Evolutionary conservation across 345 rosid species (phyloP).

Genomic region (Citropsis articulata): DNA sequence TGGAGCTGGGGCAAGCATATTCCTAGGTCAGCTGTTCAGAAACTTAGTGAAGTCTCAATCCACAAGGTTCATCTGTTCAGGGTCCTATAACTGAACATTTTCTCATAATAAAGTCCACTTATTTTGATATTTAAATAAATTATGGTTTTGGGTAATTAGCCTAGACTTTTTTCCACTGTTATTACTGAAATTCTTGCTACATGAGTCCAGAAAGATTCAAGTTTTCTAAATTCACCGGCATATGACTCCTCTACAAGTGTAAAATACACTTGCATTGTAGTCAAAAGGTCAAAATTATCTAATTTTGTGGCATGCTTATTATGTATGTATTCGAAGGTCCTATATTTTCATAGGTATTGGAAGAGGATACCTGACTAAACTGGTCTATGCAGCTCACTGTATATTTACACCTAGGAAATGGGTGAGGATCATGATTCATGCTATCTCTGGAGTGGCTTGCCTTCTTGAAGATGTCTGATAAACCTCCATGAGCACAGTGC

Average conservation of each 20-base stretch:
- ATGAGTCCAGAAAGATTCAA: neutral
- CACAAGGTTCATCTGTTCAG: neutral
- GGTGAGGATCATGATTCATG: neutral
- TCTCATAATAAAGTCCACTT: neutral
- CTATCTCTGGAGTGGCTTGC: neutral
- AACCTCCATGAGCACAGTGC: neutral
- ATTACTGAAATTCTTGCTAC: neutral
- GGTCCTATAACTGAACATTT: neutral
- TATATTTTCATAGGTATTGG: constrained; percentile 1
- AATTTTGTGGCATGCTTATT: neutral
- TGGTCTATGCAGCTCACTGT: neutral
- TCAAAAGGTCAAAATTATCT: neutral
- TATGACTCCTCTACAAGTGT: neutral
- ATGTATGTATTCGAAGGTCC: neutral
- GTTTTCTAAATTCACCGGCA: neutral
- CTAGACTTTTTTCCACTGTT: neutral
- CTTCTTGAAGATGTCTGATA: neutral
- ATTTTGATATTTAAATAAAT: neutral
- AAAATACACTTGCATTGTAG: neutral
- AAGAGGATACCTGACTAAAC: neutral
- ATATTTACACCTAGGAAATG: neutral
- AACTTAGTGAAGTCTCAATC: neutral
- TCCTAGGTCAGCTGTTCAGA: neutral
- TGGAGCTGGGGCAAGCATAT: neutral
- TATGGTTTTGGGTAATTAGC: neutral